Evolutionary conservation across 225 moss, liverwort and hornwort species (phyloP).

Genomic region (Asterella californica): DNA sequence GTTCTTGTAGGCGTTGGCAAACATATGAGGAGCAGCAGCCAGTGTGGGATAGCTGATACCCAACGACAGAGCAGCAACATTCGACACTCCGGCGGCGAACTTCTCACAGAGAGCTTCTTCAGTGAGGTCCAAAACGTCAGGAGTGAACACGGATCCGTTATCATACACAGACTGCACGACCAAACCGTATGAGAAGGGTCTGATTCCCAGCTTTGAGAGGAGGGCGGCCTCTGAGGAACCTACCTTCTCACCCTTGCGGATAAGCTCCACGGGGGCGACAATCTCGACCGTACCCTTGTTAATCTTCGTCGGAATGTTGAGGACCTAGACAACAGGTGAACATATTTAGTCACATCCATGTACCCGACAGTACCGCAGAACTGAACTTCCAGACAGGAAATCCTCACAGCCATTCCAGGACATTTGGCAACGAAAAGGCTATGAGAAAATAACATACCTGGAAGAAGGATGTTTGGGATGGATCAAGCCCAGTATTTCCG

Average conservation of each 20-base stretch:
- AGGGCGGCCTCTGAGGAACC: constrained; percentile 90
- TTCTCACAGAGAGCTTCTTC: constrained; percentile 72
- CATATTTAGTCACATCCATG: background rate
- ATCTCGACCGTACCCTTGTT: constrained; percentile 99
- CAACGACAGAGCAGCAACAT: constrained; percentile 75
- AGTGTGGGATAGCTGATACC: constrained; percentile 73
- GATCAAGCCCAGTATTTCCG: constrained; percentile 87
- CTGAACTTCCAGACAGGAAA: background rate
- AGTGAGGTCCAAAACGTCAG: constrained; percentile 71
- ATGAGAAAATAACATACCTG: constrained; percentile 44
- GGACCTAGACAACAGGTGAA: constrained; percentile 40
- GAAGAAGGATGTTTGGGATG: constrained; percentile 89
- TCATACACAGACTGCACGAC: constrained; percentile 83
- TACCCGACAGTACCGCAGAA: background rate
- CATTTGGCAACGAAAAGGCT: background rate
- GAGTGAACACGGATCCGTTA: constrained; percentile 74
- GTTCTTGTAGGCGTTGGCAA: constrained; percentile 85
- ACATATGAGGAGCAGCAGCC: constrained; percentile 85
- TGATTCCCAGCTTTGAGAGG: constrained; percentile 73
- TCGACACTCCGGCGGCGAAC: constrained; percentile 72
- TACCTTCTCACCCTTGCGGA: constrained; percentile 82
- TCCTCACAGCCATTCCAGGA: background rate
- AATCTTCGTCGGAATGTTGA: constrained; percentile 97
- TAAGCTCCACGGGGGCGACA: constrained; percentile 91
- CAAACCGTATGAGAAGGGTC: constrained; percentile 91